Evolutionary conservation across 139 green algal genomes (phyloP), one percentile per base, ranked within the genome.

Genomic region (Chlamydomonas schloesseri): DNA sequence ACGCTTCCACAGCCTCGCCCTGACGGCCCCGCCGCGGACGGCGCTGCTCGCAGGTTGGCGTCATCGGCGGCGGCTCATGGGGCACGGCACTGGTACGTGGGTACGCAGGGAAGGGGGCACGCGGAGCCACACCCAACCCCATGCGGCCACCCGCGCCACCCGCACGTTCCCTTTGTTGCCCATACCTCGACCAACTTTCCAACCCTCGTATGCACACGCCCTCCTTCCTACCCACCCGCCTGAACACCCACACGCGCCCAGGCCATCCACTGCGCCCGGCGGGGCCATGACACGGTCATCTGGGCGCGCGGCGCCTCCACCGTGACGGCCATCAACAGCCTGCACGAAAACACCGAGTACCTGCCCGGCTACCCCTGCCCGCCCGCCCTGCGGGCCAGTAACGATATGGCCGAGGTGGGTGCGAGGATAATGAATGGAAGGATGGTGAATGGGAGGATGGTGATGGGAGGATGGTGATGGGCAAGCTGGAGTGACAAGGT

Each of bases 41-140:
- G 42, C 42, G 42, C 42, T 50, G 42, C 42, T 50, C 8, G 42
- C 64, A 84, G 67, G 81, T 96, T 26, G 92, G 89, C 8, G 94
- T 97, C 14, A 79, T 97, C 29, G 95, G 95, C 71, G 94, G 90
- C 4, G 95, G 95, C 55, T 94, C 95, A 14, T 98, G 94, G 94
- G 95, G 95, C 31, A 98, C 95, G 14, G 93, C 95, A 31, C 86
- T 98, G 67, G 90, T 87, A 42, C 62, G 75, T 28, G 42, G n/a
- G n/a, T n/a, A n/a, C n/a, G n/a, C n/a, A n/a, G n/a, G n/a, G n/a
- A n/a, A n/a, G n/a, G n/a, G n/a, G n/a, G n/a, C n/a, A n/a, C n/a
- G n/a, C n/a, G n/a, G n/a, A n/a, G n/a, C 42, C 42, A 8, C 42
- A 50, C 42, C 42, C 42, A 8, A 50, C 42, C 42, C 6, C 42